Conservation (phyloP, 2,329 filamentous ascomycete species). For the Ceratocystis alfenasii region DNA sequence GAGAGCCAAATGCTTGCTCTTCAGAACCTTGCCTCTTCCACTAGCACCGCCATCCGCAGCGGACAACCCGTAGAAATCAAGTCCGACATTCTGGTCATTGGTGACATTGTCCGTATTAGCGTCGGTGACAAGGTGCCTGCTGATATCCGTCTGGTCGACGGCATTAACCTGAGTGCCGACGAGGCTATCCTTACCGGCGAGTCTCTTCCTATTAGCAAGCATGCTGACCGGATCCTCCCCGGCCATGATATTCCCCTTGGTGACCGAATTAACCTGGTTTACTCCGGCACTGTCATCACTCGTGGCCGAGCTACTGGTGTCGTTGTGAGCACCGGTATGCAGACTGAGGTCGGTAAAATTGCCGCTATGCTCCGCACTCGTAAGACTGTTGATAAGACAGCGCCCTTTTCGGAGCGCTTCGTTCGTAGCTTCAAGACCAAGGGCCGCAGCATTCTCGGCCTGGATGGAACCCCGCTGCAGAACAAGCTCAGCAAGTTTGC, state of each 20-base stretch:
- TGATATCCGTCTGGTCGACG: slow-evolving; percentile 52
- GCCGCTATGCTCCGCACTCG: slow-evolving; percentile 54
- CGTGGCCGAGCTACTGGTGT: slow-evolving; percentile 58
- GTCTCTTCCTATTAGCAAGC: slow-evolving; percentile 56
- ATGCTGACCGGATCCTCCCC: slow-evolving; percentile 43
- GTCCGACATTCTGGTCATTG: slow-evolving; percentile 49
- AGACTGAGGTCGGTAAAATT: slow-evolving; percentile 64
- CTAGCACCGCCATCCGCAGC: slow-evolving; percentile 46
- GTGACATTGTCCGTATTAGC: slow-evolving; percentile 50
- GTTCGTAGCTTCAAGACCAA: slow-evolving; percentile 35
- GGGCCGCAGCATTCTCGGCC: slow-evolving; percentile 45
- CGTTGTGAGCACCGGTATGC: slow-evolving; percentile 59
- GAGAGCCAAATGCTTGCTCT: slow-evolving; percentile 52
- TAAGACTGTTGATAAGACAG: slow-evolving; percentile 34
- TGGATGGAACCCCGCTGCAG: slow-evolving; percentile 71
- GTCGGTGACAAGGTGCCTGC: slow-evolving; percentile 60
- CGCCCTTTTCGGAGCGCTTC: slow-evolving; percentile 34
- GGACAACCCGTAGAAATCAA: slow-evolving; percentile 41
- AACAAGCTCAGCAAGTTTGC: slow-evolving; percentile 78
- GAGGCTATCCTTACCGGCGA: slow-evolving; percentile 65
- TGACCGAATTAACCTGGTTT: slow-evolving; percentile 59
- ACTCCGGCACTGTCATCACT: slow-evolving; percentile 60
- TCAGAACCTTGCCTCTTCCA: slow-evolving; percentile 46
- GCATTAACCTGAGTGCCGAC: slow-evolving; percentile 64
- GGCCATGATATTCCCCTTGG: slow-evolving; percentile 48